These are phyloP conservation scores for Oryza brachyantha DNA, from an alignment of 176 grass and related monocot genomes.

Conservation along the genomic window DNA sequence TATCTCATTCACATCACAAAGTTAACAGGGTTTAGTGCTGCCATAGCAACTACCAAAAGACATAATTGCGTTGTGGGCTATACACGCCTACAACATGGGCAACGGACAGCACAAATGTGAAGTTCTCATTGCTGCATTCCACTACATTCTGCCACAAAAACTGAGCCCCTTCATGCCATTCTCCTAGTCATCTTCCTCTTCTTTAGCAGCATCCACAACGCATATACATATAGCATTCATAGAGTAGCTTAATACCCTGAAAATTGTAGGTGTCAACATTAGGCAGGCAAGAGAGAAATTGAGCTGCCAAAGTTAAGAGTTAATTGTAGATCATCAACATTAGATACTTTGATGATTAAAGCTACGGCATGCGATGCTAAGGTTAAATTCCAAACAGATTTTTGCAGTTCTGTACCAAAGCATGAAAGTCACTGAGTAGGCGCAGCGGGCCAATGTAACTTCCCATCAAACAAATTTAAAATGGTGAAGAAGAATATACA, in stretches of 20 bases:
- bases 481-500: neutral
- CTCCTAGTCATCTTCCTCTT: neutral
- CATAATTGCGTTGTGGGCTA: neutral
- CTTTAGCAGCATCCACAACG: neutral
- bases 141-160: neutral
- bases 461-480: neutral
- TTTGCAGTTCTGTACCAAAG: neutral
- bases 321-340: neutral
- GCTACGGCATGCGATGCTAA: neutral
- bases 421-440: neutral
- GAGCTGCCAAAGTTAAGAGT: neutral
- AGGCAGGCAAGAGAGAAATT: neutral
- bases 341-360: neutral
- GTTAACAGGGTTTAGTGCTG: neutral
- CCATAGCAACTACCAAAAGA: neutral
- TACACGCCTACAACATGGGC: neutral
- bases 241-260: conserved; percentile 21
- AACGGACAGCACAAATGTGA: neutral
- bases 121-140: too few species aligned
- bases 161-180: neutral
- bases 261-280: neutral
- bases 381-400: neutral
- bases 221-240: neutral
- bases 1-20: neutral
- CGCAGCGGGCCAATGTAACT: neutral